A percentile compares a stretch with the other conserved stretches of the same genome.
Conservation (phyloP, 352 stramenopile genomes). For the Phytopythium helicoides region DNA sequence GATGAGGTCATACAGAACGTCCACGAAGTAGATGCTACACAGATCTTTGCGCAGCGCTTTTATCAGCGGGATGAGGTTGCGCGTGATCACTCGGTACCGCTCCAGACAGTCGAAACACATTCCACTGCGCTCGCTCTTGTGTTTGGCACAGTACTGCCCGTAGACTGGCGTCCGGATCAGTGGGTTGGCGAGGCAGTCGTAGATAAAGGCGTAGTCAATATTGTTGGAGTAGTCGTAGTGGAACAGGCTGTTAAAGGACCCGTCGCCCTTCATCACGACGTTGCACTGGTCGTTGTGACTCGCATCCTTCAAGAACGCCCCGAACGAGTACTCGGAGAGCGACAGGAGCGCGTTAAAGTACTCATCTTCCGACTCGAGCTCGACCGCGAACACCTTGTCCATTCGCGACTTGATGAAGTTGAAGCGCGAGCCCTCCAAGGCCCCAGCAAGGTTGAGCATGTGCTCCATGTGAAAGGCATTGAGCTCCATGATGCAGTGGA, state of each 20-base stretch:
- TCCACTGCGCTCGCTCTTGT: slow-evolving; percentile 4
- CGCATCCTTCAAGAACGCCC: slow-evolving; percentile 4
- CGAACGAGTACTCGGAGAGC: slow-evolving; percentile 9
- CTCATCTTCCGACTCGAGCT: slow-evolving; percentile 5
- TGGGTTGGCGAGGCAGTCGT: slow-evolving; percentile 4
- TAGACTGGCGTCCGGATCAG: slow-evolving; percentile 7
- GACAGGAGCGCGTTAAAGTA: slow-evolving; percentile 8
- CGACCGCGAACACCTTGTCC: not conserved
- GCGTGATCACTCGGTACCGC: not conserved
- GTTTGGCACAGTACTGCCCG: slow-evolving; percentile 4
- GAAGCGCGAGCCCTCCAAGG: too few relatives aligned
- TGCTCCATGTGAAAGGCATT: too few relatives aligned
- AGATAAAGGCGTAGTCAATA: slow-evolving; percentile 8
- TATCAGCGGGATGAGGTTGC: slow-evolving; percentile 17
- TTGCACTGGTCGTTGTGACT: too few relatives aligned
- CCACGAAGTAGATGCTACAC: slow-evolving; percentile 20
- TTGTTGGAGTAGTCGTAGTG: slow-evolving; percentile 10
- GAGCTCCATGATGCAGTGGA: too few relatives aligned
- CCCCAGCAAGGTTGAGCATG: too few relatives aligned
- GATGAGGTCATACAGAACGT: slow-evolving; percentile 16
- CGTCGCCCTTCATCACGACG: too few relatives aligned
- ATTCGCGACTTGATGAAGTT: slow-evolving; percentile 5
- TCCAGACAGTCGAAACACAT: slow-evolving; percentile 11
- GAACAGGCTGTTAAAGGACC: not conserved
- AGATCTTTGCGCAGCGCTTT: slow-evolving; percentile 16